phyloP scores from a whole-genome alignment of 352 stramenopile species.

The Globisporangium cystogenes region DNA sequence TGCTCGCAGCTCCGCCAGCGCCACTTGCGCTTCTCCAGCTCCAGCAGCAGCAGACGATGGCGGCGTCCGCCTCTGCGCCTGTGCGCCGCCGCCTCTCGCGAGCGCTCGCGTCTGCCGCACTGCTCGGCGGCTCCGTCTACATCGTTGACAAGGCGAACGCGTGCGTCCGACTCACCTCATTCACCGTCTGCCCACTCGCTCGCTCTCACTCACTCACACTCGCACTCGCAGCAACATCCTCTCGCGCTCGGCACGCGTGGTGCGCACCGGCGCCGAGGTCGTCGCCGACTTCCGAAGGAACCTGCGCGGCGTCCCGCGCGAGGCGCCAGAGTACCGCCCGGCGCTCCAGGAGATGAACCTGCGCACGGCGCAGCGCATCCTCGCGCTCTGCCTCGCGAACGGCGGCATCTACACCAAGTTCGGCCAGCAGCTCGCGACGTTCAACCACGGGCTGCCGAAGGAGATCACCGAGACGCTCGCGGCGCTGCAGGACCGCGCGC shows the following conservation, averaged over 20 bases:
- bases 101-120: constrained; percentile 16
- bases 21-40: neutral
- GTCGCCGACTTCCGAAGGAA: constrained; percentile 50
- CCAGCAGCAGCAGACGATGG: too few species aligned
- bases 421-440: constrained; percentile 95
- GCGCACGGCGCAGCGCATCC: constrained; percentile 82
- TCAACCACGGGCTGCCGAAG: constrained; percentile 94
- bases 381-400: constrained; percentile 91
- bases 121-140: constrained; percentile 30
- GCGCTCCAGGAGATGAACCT: constrained; percentile 62
- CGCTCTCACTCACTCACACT: too few species aligned
- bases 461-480: constrained; percentile 93
- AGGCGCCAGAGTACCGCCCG: constrained; percentile 47
- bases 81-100: neutral
- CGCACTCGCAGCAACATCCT: constrained; percentile 36
- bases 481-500: constrained; percentile 91
- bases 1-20: too few species aligned
- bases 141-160: constrained; percentile 36
- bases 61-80: neutral
- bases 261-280: constrained; percentile 33
- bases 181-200: neutral
- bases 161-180: constrained; percentile 19
- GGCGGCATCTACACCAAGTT: constrained; percentile 97
- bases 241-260: constrained; percentile 57
- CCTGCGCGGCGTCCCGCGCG: constrained; percentile 35